Evolutionary conservation across 2,329 filamentous ascomycete genomes (phyloP).

Genomic region (Colletotrichum sp.): DNA sequence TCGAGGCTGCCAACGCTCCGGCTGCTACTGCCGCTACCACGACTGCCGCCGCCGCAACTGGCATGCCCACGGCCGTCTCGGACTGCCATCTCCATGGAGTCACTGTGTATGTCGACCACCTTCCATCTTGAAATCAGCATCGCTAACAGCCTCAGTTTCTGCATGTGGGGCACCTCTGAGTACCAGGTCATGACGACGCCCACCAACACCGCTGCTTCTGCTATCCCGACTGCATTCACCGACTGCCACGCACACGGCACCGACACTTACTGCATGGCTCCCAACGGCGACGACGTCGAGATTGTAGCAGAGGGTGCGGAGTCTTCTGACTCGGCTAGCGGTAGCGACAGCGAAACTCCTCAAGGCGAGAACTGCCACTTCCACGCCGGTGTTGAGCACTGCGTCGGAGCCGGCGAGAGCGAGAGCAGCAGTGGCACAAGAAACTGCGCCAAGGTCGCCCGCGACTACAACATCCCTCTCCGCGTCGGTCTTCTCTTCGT

Average conservation of each 20-base stretch:
- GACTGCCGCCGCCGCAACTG: background rate
- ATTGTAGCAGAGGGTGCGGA: conserved; percentile 46
- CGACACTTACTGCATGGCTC: conserved; percentile 66
- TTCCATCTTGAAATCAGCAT: background rate
- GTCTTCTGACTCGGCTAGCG: conserved; percentile 25
- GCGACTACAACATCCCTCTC: conserved; percentile 71
- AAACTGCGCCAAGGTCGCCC: conserved; percentile 50
- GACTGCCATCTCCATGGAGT: conserved; percentile 47
- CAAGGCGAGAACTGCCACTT: conserved; percentile 68
- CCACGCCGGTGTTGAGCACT: conserved; percentile 75
- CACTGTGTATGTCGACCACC: conserved; percentile 37
- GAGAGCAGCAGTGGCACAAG: conserved; percentile 36
- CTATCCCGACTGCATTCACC: conserved; percentile 65
- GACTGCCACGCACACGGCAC: conserved; percentile 67
- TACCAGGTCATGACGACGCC: conserved; percentile 50
- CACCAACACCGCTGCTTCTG: conserved; percentile 53
- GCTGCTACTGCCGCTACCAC: conserved; percentile 14
- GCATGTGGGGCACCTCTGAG: conserved; percentile 47
- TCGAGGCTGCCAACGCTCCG: conserved; percentile 32
- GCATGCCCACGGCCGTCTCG: conserved; percentile 40
- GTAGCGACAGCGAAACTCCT: conserved; percentile 23
- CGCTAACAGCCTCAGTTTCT: conserved; percentile 39
- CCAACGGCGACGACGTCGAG: conserved; percentile 65
- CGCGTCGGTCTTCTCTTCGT: conserved; percentile 76
- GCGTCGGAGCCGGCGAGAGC: conserved; percentile 35